phyloP scores from a whole-genome alignment of 2,329 filamentous ascomycete species.

The Penicillium paneum region DNA sequence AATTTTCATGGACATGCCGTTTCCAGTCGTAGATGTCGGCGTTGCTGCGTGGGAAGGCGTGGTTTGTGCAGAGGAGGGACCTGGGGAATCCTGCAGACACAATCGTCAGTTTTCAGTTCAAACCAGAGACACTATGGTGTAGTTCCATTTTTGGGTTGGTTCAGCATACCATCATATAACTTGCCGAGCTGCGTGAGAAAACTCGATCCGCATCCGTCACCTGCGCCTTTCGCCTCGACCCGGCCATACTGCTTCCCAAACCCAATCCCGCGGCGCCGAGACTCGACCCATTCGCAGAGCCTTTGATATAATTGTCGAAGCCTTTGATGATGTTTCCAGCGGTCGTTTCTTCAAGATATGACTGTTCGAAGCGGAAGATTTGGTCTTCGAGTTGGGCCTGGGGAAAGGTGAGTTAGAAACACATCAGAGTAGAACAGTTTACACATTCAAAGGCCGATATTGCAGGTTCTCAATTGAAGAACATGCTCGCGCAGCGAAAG shows the following conservation, averaged over 20 bases:
- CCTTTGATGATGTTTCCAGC: constrained; percentile 94
- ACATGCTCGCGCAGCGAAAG: background rate
- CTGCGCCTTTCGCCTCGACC: constrained; percentile 43
- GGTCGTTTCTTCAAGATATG: constrained; percentile 85
- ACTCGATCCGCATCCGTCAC: constrained; percentile 48
- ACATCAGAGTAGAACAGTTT: background rate
- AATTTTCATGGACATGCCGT: constrained; percentile 23
- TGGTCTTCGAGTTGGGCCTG: constrained; percentile 69
- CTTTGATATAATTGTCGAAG: constrained; percentile 98
- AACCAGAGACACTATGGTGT: too few relatives aligned
- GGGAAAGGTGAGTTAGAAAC: background rate
- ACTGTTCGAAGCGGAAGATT: constrained; percentile 78
- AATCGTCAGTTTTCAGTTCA: background rate
- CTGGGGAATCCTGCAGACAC: constrained; percentile 39
- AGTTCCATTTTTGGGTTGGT: background rate
- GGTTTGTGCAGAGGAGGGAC: constrained; percentile 45
- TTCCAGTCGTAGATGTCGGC: constrained; percentile 39
- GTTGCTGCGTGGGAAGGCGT: constrained; percentile 48
- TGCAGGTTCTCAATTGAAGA: background rate
- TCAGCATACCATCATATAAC: constrained; percentile 43
- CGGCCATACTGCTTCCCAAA: constrained; percentile 25
- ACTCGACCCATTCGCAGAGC: constrained; percentile 56
- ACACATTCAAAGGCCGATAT: background rate
- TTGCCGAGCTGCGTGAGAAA: constrained; percentile 49
- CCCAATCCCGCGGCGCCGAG: constrained; percentile 33